These are phyloP conservation scores for Corymbia citriodora DNA, from an alignment of 441 rosid genomes.

Conservation along the genomic window DNA sequence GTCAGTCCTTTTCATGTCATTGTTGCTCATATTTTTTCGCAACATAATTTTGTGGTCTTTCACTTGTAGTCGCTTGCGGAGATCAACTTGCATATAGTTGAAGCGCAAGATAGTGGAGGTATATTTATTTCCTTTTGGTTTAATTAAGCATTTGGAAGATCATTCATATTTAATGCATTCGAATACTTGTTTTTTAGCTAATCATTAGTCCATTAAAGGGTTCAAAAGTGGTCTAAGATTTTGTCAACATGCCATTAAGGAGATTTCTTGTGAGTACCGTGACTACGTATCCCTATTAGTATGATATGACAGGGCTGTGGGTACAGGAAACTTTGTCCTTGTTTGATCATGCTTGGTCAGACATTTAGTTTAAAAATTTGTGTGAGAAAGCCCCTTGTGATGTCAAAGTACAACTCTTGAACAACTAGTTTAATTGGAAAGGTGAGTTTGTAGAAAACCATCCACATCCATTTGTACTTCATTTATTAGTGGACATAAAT, in stretches of 20 bases:
- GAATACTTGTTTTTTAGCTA: background rate
- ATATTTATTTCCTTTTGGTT: conserved; percentile 9
- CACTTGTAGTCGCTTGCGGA: conserved; percentile 79
- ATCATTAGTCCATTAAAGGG: background rate
- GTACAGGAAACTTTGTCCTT: background rate
- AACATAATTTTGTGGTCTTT: background rate
- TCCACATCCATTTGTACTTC: background rate
- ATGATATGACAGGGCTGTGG: background rate
- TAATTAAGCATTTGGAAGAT: background rate
- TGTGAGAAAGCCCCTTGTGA: background rate
- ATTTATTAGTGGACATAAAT: background rate
- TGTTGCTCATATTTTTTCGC: background rate
- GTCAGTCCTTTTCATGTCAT: background rate
- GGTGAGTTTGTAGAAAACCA: background rate
- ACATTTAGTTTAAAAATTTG: background rate
- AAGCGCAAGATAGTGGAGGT: conserved; percentile 91
- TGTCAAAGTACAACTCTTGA: background rate
- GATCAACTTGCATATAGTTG: conserved; percentile 73
- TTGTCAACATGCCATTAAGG: background rate
- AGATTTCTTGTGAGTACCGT: background rate
- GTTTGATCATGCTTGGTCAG: background rate
- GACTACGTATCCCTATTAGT: no score
- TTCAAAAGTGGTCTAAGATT: background rate
- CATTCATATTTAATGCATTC: background rate
- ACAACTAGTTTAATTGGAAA: background rate